A percentile compares a stretch with the other conserved stretches of the same genome.
phyloP scores from a whole-genome alignment of 2,329 filamentous ascomycete genomes.

The Grosmannia huntii region DNA sequence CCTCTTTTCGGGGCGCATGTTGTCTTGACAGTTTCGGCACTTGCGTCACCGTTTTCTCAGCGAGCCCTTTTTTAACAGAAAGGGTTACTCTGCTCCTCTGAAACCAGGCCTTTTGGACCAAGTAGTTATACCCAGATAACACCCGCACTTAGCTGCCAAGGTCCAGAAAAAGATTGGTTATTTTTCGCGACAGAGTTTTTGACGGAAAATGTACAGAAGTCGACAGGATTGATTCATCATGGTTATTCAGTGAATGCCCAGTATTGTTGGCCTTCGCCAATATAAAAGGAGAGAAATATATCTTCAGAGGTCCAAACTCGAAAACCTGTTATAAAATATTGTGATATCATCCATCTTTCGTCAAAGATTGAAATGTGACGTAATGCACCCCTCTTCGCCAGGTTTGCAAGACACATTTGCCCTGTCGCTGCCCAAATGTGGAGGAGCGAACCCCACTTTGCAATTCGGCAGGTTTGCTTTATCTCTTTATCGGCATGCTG shows the following conservation, averaged over 20 bases:
- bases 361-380: neutral
- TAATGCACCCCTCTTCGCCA: neutral
- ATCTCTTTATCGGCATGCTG: no score
- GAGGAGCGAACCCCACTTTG: neutral
- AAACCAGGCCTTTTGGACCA: no score
- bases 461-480: neutral
- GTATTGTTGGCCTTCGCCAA: no score
- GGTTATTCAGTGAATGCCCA: no score
- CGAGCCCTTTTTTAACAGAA: neutral
- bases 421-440: neutral
- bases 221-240: no score
- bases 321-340: neutral
- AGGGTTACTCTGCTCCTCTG: no score
- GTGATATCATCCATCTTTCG: neutral
- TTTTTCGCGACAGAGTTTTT: no score
- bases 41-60: neutral
- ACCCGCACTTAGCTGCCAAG: no score
- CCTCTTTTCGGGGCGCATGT: neutral
- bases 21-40: neutral
- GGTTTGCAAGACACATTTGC: neutral
- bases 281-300: neutral
- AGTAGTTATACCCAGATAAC: no score
- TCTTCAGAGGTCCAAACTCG: neutral
- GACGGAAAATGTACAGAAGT: no score
- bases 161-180: no score